Percentiles rank a stretch among this genome's conserved stretches.
phyloP scores from a whole-genome alignment of 352 stramenopile species.

The Phytophthora cactorum region DNA sequence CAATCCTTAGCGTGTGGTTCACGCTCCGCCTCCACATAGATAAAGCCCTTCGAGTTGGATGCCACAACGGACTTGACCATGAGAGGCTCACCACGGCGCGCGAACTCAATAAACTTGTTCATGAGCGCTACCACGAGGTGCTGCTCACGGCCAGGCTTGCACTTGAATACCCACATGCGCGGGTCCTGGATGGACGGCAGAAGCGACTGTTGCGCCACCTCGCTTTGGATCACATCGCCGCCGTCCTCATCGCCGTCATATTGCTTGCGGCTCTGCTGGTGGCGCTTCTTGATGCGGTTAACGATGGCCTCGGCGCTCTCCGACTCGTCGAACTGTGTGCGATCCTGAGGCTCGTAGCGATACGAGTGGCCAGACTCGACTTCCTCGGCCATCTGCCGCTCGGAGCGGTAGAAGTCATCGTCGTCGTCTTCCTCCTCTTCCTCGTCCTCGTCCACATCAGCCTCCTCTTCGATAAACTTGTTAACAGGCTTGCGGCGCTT shows the following conservation, averaged over 20 bases:
- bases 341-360: constrained; percentile 80
- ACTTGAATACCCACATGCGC: constrained; percentile 92
- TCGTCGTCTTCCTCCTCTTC: constrained; percentile 89
- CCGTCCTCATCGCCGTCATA: constrained; percentile 88
- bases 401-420: constrained; percentile 77
- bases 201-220: constrained; percentile 88
- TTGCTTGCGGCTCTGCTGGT: constrained; percentile 85
- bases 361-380: constrained; percentile 67
- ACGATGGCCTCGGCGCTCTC: constrained; percentile 87
- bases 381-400: constrained; percentile 83
- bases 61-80: constrained; percentile 89
- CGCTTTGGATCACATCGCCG: constrained; percentile 82
- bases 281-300: constrained; percentile 89
- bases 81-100: constrained; percentile 80
- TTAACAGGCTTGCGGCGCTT: constrained; percentile 86
- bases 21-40: constrained; percentile 89
- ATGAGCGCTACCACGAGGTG: constrained; percentile 88
- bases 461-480: constrained; percentile 92
- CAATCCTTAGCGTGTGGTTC: constrained; percentile 88
- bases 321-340: constrained; percentile 77
- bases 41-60: constrained; percentile 90
- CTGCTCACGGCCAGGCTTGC: constrained; percentile 88
- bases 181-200: constrained; percentile 90
- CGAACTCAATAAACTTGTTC: constrained; percentile 92
- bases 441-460: constrained; percentile 88